Evolutionary conservation across 2,329 filamentous ascomycete genomes (phyloP), one percentile per base, ranked within the genome.

Genomic region (Diaporthe nobilis): DNA sequence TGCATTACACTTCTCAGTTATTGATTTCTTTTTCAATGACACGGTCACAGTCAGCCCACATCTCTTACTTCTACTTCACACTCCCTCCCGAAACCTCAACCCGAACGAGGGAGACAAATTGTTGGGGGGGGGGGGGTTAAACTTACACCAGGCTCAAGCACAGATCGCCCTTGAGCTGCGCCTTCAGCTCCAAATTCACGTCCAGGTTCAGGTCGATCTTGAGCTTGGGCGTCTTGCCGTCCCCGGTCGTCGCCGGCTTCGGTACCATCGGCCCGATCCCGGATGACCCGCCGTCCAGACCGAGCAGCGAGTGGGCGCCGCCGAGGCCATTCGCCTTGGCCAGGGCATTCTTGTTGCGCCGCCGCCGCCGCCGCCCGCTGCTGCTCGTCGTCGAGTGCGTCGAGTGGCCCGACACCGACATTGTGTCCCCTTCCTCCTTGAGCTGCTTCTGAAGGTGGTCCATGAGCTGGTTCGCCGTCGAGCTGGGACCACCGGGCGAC

Each of bases 131-230:
- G 47, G 39, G 53, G 51, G 34, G 47, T 34, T 37, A 10, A 34
- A 82, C 85, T 82, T 88, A 95, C 93, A 94, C 90, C 80, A 95
- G 86, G 73, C 90, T 91, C 77, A 95, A 83, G 3, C 92, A 94
- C 78, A 95, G 83, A 85, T 95, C 94, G 78, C 94, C 94, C 79
- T 94, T 90, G 75, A 96, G 93, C 83, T 91, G 92, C n/a, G 94
- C 93, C 86, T 95, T 95, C 75, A 96, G 86, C 84, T 95, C 91
- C 79, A 96, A 91, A 83, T 95, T 93, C 68, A 95, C 89, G 78
- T 95, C 93, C 75, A 96, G 85, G 83, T 96, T 95, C 53, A 84
- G 78, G 6, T 82, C 80, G 28, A 83, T 80, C 78, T 81, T 79
- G 49, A 83, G 80, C 28, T 80, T 78, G 0, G 80, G 79, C 22